A percentile compares a stretch with the other conserved stretches of the same genome.
phyloP scores from a whole-genome alignment of 768 basidiomycete species.

The Flagelloscypha sp. region DNA sequence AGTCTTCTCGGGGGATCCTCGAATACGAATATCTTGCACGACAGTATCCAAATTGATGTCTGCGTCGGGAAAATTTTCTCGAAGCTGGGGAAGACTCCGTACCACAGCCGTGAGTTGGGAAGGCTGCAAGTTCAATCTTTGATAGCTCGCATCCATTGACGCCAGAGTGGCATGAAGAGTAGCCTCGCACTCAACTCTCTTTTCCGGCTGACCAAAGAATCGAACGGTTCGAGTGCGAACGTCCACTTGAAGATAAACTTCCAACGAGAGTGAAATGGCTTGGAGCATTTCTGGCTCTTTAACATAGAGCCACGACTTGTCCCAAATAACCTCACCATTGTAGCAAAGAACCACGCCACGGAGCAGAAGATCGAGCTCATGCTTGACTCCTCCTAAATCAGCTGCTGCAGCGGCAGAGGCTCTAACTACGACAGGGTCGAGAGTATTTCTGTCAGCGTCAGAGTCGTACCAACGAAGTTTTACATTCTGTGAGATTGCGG shows the following conservation, averaged over 20 bases:
- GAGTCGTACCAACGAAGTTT: slow-evolving; percentile 15
- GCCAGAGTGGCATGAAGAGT: slow-evolving; percentile 8
- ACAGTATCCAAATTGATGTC: slow-evolving; percentile 11
- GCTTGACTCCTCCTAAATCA: slow-evolving; percentile 47
- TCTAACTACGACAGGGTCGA: slow-evolving; percentile 28
- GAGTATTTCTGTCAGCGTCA: neutral
- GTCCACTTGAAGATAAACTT: slow-evolving; percentile 12
- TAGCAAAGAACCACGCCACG: slow-evolving; percentile 51
- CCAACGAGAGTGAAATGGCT: slow-evolving; percentile 1
- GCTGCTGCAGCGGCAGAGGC: slow-evolving; percentile 31
- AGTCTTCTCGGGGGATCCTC: slow-evolving; percentile 17
- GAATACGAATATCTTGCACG: slow-evolving; percentile 12
- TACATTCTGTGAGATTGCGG: slow-evolving; percentile 7
- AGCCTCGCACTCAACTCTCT: neutral
- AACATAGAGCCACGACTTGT: slow-evolving; percentile 31
- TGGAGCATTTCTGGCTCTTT: slow-evolving; percentile 9
- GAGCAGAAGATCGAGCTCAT: slow-evolving; percentile 51
- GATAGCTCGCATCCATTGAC: too few relatives aligned
- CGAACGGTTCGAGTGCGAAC: slow-evolving; percentile 10
- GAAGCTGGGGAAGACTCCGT: slow-evolving; percentile 8
- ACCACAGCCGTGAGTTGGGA: slow-evolving; percentile 11
- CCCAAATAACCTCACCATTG: slow-evolving; percentile 53
- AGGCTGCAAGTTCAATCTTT: slow-evolving; percentile 4
- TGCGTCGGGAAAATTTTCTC: slow-evolving; percentile 12
- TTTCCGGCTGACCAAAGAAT: slow-evolving; percentile 11